Evolutionary conservation across 768 basidiomycete genomes (phyloP), one percentile per base, ranked within the genome.

Genomic region (Lactarius quietus): DNA sequence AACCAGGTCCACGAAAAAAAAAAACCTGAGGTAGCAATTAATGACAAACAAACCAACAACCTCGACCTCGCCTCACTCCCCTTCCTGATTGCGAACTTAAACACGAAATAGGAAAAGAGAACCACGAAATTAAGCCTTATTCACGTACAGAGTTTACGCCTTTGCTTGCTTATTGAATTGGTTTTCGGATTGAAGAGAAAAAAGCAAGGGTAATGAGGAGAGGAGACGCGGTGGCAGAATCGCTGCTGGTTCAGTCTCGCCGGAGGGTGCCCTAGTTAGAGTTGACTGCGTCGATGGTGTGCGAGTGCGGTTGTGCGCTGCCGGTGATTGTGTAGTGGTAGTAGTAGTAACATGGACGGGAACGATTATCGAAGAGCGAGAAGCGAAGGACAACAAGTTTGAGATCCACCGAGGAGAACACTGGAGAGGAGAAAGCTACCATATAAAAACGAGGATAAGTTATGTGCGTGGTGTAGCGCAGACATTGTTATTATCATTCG

Each of bases 401-500:
- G 48, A 48, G 20, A 61, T 45, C 52, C 52, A 53, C 41, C 48
- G 31, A 26, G 53, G 33, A 20, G 48, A 28, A 55, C n/a, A 26
- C 31, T 48, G 29, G 12, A 14, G 14, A 43, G 33, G 33, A 3
- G n/a, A n/a, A n/a, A n/a, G n/a, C n/a, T n/a, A 4, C 33, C 58
- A 35, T 38, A 65, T 61, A 65, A 56, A 61, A 61, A 66, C 41
- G 57, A 66, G 33, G 61, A 66, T 66, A 66, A 66, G 43, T 66
- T 66, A 66, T 48, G 61, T 62, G 51, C 33, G 65, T 59, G n/a
- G n/a, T n/a, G 61, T 39, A 66, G 56, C 51, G 55, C 31, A 57
- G 48, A 65, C 61, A 57, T 57, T 61, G 60, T 31, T 39, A 41
- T 52, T 61, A 53, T 61, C 39, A 45, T 52, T 51, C 1, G 4